Percentiles rank a stretch among this genome's conserved stretches.
Conservation (phyloP, 2,329 filamentous ascomycete genomes). For the Dactylellina leptospora region DNA sequence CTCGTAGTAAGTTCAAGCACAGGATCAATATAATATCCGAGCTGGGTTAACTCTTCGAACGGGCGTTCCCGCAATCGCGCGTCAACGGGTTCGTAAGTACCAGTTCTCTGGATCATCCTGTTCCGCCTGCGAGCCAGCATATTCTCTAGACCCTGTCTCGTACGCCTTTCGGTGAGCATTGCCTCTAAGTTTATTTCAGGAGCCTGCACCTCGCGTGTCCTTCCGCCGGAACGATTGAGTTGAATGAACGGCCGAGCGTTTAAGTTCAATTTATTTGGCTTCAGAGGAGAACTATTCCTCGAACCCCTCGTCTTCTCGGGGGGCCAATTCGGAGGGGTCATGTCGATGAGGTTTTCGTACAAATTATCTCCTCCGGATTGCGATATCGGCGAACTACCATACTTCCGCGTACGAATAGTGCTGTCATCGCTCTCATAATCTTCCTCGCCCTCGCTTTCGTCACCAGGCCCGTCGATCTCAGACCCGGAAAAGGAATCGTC, state of each 20-base stretch:
- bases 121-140: not conserved
- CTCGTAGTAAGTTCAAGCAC: not conserved
- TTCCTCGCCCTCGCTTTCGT: not conserved
- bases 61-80: not conserved
- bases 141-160: not conserved
- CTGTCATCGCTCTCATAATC: not conserved
- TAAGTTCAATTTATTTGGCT: no score
- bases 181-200: not conserved
- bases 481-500: not conserved
- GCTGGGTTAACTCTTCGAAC: not conserved
- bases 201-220: not conserved
- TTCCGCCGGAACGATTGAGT: not conserved
- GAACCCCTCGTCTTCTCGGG: not conserved
- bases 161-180: not conserved
- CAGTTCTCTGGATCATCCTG: conserved; percentile 10
- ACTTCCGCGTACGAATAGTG: not conserved
- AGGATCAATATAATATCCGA: conserved; percentile 11
- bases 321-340: conserved; percentile 1
- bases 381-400: not conserved
- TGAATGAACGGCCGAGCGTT: not conserved
- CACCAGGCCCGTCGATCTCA: not conserved
- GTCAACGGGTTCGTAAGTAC: not conserved
- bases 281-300: not conserved
- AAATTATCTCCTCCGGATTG: not conserved
- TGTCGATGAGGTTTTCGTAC: conserved; percentile 10